Conservation (phyloP, 2,329 filamentous ascomycete genomes). For the Sphaerulina musiva region DNA sequence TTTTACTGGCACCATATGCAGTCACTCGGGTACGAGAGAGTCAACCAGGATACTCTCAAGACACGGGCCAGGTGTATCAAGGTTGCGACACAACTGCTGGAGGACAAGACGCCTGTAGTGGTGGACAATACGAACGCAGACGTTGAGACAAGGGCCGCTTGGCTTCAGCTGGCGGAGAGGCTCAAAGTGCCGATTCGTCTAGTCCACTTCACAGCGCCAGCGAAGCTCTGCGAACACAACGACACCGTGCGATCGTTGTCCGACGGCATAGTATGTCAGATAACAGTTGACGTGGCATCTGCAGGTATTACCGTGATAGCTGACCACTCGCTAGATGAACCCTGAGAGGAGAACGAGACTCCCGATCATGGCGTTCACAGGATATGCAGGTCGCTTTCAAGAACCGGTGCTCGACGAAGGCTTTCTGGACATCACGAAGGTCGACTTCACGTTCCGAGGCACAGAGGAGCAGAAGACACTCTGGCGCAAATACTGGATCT, state of each 20-base stretch:
- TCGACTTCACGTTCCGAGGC: conserved; percentile 60
- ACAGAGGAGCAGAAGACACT: conserved; percentile 59
- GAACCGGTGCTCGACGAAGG: conserved; percentile 69
- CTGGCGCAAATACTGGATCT: conserved; percentile 73
- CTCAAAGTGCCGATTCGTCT: conserved; percentile 71
- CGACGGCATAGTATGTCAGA: conserved; percentile 28
- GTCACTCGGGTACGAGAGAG: conserved; percentile 70
- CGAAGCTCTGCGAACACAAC: conserved; percentile 74
- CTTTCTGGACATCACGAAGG: conserved; percentile 68
- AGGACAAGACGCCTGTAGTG: conserved; percentile 59
- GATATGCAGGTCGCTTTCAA: conserved; percentile 66
- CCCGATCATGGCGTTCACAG: conserved; percentile 72
- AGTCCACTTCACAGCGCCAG: conserved; percentile 70
- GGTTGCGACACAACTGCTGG: conserved; percentile 59
- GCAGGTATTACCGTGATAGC: conserved; percentile 5
- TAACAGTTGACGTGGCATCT: conserved; percentile 4
- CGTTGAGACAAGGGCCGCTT: conserved; percentile 65
- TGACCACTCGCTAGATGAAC: conserved; percentile 54
- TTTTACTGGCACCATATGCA: conserved; percentile 76
- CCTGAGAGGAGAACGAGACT: conserved; percentile 70
- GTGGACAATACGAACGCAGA: conserved; percentile 97
- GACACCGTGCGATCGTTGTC: conserved; percentile 70
- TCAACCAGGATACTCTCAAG: conserved; percentile 88
- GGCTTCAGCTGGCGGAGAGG: conserved; percentile 68
- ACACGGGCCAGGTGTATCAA: conserved; percentile 63